Evolutionary conservation across 352 stramenopile genomes (phyloP), one percentile per base, ranked within the genome.

Genomic region (Phytophthora pisi): DNA sequence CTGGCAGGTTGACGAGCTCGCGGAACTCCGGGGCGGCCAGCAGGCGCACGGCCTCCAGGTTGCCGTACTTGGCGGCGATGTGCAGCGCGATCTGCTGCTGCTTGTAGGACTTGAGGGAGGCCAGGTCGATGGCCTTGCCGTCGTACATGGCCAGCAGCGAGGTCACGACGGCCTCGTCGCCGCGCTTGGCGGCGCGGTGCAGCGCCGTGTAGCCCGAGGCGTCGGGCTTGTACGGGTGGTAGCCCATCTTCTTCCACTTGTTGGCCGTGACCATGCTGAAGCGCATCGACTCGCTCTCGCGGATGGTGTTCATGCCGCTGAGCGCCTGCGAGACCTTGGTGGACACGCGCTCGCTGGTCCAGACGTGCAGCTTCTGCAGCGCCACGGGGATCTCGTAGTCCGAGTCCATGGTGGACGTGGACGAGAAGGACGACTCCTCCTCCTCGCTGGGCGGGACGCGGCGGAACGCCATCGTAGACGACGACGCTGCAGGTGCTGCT

Each of bases 171-270:
- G 77, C 57, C 40, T 80, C 76, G 59, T 93, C 85, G 30, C 85
- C 88, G 23, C 81, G 81, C 58, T 91, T 90, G 28, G 88, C 85
- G 2, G 85, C 81, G 30, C 88, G 85, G 55, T 95, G 88, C 42
- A 95, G 72, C 40, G 88, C 88, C 38, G 88, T 95, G 75, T 92
- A 95, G 20, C 88, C 88, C 34, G 75, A 84, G 26, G 79, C 81
- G 58, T 93, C 88, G 13, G 82, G 85, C 40, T 91, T 89, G 72
- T 93, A 95, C 43, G 88, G 88, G 57, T 93, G 81, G 58, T 95
- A 95, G 30, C 85, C 88, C 59, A 88, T 82, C 47, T 92, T 91
- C 57, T 91, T 90, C 88, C 88, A 95, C 70, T 93, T 93, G 74
- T 69, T 84, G 18, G 88, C 85, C 15, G 79, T 93, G 47, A 75